A percentile compares a stretch with the other conserved stretches of the same genome.
These are phyloP conservation scores for Trypanosoma melophagium DNA, from an alignment of 208 protist genomes.

Conservation along the genomic window DNA sequence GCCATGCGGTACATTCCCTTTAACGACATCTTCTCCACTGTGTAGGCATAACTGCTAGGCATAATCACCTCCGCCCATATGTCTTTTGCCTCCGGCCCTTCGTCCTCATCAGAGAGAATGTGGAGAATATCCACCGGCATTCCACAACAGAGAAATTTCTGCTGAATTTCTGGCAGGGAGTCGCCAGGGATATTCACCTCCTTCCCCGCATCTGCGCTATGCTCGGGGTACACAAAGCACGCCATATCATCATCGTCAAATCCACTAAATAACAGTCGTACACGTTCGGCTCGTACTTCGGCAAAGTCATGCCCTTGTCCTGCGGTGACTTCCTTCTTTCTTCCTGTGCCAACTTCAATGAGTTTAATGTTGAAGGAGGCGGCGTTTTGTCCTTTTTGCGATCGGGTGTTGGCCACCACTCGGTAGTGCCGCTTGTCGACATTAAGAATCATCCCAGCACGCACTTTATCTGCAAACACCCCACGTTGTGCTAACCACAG, in stretches of 20 bases:
- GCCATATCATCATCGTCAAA: constrained; percentile 90
- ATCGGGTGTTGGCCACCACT: constrained; percentile 78
- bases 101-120: constrained; percentile 73
- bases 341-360: constrained; percentile 68
- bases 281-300: constrained; percentile 74
- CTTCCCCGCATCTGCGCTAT: constrained; percentile 71
- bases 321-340: constrained; percentile 84
- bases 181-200: constrained; percentile 80
- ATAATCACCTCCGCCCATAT: constrained; percentile 83
- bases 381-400: constrained; percentile 90
- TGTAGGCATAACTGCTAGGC: constrained; percentile 85
- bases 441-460: constrained; percentile 81
- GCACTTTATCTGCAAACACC: constrained; percentile 84
- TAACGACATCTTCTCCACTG: constrained; percentile 81
- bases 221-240: constrained; percentile 88
- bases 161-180: constrained; percentile 74
- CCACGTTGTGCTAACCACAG: constrained; percentile 35
- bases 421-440: constrained; percentile 81
- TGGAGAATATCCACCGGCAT: constrained; percentile 89
- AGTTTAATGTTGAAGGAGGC: constrained; percentile 89
- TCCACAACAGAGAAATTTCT: constrained; percentile 77
- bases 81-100: constrained; percentile 47
- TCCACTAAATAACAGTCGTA: constrained; percentile 86
- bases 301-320: constrained; percentile 84
- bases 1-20: constrained; percentile 90